Evolutionary conservation across 306 rosid genomes (phyloP).

Genomic region (Mucuna pruriens): DNA sequence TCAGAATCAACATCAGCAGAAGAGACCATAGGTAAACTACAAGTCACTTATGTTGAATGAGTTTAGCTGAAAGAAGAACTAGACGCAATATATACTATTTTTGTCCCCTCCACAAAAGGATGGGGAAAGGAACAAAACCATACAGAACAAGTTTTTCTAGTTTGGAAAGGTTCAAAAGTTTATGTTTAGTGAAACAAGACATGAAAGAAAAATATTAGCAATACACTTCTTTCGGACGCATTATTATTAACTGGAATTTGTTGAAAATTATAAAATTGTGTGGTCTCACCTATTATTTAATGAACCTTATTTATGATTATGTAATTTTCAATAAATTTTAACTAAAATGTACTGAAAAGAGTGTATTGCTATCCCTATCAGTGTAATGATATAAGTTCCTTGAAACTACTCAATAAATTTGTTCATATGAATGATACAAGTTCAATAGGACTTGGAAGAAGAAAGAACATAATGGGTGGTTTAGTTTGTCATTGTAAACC

Average conservation of each 20-base stretch:
- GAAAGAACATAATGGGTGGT: constrained; percentile 33
- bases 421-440: constrained; percentile 45
- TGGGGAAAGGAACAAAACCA: constrained; percentile 31
- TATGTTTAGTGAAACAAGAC: constrained; percentile 19
- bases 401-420: constrained; percentile 40
- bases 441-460: constrained; percentile 30
- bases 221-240: no score
- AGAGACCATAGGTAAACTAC: constrained; percentile 53
- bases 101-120: constrained; percentile 27
- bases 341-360: no score
- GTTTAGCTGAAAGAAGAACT: constrained; percentile 35
- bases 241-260: no score
- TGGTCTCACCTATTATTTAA: no score
- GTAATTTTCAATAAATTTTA: no score
- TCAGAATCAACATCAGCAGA: constrained; percentile 49
- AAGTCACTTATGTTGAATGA: not conserved
- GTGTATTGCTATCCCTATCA: no score
- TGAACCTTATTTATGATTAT: no score
- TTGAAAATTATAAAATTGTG: no score
- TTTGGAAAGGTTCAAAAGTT: constrained; percentile 2
- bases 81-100: constrained; percentile 31
- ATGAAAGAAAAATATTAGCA: no score
- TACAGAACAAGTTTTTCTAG: constrained; percentile 18
- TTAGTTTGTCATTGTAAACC: constrained; percentile 38
- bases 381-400: no score